Evolutionary conservation across 169 alveolate species (phyloP).

Genomic region (Cryptosporidium sp.): DNA sequence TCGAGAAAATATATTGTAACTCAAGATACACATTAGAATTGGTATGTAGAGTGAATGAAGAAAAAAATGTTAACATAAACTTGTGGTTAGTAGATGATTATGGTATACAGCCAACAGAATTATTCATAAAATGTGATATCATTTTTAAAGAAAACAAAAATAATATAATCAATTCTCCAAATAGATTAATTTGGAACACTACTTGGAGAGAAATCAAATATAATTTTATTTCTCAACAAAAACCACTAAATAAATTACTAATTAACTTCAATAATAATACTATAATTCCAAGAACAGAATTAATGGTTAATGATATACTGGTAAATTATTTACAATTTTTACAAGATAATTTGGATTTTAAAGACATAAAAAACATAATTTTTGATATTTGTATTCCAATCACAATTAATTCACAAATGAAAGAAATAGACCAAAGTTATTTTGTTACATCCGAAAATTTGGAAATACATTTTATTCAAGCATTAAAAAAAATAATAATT

Average conservation of each 20-base stretch:
- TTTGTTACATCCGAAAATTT: conserved; percentile 8
- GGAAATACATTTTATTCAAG: conserved; percentile 11
- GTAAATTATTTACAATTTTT: neutral
- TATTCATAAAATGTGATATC: neutral
- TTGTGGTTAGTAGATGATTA: conserved; percentile 41
- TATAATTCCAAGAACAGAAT: neutral
- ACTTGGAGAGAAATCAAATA: conserved; percentile 27
- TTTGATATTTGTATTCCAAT: neutral
- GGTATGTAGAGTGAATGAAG: neutral
- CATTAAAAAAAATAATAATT: conserved; percentile 14
- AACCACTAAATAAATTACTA: neutral
- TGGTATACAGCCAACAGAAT: neutral
- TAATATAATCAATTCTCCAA: neutral
- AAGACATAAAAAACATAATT: neutral
- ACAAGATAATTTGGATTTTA: neutral
- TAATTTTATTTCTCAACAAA: neutral
- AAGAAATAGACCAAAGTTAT: neutral
- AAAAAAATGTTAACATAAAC: neutral
- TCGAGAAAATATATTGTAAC: conserved; percentile 43
- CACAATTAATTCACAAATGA: neutral
- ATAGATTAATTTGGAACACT: conserved; percentile 30
- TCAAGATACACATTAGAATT: conserved; percentile 60
- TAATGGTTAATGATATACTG: neutral
- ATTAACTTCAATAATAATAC: neutral
- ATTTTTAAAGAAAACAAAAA: neutral